Evolutionary conservation across 257 asterid species (phyloP), one percentile per base, ranked within the genome.

Genomic region (Plantago major): DNA sequence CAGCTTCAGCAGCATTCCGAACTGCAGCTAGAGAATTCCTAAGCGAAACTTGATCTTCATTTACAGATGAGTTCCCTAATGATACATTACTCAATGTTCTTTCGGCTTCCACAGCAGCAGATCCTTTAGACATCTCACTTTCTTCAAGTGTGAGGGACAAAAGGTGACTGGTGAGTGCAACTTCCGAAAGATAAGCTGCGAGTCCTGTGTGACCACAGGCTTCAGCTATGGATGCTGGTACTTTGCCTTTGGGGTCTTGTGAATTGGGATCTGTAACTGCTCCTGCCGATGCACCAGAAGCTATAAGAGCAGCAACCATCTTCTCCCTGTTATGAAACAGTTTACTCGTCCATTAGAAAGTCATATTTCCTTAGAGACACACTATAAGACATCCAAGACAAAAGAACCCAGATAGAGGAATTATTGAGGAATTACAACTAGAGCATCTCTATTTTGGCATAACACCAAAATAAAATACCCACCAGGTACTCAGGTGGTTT

Each of bases 121-220:
- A 81, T 44, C 89, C 96, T 79, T 79, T 85, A 17, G 96, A 84
- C 11, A 86, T 82, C 72, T 83, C 96, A 40, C 90, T 80, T 73
- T 87, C 86, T 71, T 68, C 76, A 64, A 89, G 63, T 3, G 74
- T 79, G 69, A 93, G 97, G 76, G 99, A 93, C 63, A 82, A 78
- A 55, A 93, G 96, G 72, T 89, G 99, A 72, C 82, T 80, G 17
- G 94, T 93, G 48, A 93, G 81, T 49, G 86, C 82, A 65, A 83
- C 77, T 78, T 93, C 99, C 38, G 99, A 89, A 43, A 93, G 96
- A 68, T 89, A 93, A 46, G 95, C 97, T 10, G 99, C 99, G 26
- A 93, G 96, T 74, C 96, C 97, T 54, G 49, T 84, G 82, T 89
- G 90, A 49, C 96, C 96, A 18, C 46, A 75, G 55, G 79, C 48